phyloP scores from a whole-genome alignment of 768 basidiomycete species.

The Obba rivulosa region DNA sequence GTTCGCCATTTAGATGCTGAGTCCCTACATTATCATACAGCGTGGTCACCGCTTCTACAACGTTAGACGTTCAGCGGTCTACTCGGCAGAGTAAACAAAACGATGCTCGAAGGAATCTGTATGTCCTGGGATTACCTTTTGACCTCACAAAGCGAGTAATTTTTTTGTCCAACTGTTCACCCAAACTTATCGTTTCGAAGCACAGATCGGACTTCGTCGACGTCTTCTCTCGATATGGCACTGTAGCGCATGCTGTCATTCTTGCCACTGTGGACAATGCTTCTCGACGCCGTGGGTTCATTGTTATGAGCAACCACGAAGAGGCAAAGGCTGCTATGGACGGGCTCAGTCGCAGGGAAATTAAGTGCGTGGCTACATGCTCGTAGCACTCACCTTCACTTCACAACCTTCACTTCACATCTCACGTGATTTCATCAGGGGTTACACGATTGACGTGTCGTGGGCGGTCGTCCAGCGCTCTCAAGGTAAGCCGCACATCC shows the following conservation, averaged over 20 bases:
- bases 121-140: slow-evolving; percentile 80
- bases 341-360: slow-evolving; percentile 57
- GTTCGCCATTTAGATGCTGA: neutral
- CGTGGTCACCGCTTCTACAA: slow-evolving; percentile 16
- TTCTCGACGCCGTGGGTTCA: slow-evolving; percentile 76
- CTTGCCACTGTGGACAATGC: slow-evolving; percentile 81
- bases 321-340: slow-evolving; percentile 70
- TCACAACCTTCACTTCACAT: slow-evolving; percentile 6
- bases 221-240: slow-evolving; percentile 61
- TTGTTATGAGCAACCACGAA: slow-evolving; percentile 72
- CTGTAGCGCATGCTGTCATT: slow-evolving; percentile 72
- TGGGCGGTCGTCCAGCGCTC: slow-evolving; percentile 89
- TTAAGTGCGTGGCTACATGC: slow-evolving; percentile 43
- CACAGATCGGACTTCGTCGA: slow-evolving; percentile 50
- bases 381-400: neutral
- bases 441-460: slow-evolving; percentile 73
- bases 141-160: slow-evolving; percentile 64
- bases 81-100: slow-evolving; percentile 27
- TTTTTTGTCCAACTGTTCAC: too few species aligned
- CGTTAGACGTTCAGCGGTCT: slow-evolving; percentile 14
- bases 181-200: slow-evolving; percentile 3
- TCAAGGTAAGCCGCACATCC: slow-evolving; percentile 43
- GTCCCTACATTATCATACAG: slow-evolving; percentile 5
- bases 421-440: slow-evolving; percentile 35
- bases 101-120: slow-evolving; percentile 68